Evolutionary conservation across 78 protist species (phyloP).

Genomic region (Protostelium mycophagum): DNA sequence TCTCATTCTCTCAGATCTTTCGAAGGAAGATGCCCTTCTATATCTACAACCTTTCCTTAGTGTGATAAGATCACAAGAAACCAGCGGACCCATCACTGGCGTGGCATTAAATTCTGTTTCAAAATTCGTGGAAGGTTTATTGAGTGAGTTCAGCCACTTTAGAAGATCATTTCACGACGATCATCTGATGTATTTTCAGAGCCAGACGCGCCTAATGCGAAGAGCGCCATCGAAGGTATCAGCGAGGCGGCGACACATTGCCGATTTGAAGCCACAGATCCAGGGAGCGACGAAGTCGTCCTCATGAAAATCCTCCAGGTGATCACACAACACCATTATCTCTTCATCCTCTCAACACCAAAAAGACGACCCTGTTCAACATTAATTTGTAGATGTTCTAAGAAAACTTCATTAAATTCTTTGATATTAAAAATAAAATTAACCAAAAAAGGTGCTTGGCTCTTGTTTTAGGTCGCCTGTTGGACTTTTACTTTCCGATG

Average conservation of each 20-base stretch:
- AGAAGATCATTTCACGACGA: not conserved
- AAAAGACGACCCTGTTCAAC: too few relatives aligned
- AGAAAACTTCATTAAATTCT: too few relatives aligned
- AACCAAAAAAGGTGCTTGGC: conserved; percentile 14
- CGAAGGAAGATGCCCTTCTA: conserved; percentile 28
- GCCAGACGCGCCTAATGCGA: conserved; percentile 23
- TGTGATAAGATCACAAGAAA: conserved; percentile 71
- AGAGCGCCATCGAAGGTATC: conserved; percentile 31
- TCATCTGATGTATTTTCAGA: not conserved
- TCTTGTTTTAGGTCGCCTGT: conserved; percentile 31
- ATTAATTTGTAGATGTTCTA: too few relatives aligned
- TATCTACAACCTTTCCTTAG: conserved; percentile 77
- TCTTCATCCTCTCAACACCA: too few relatives aligned
- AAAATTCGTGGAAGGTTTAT: conserved; percentile 63
- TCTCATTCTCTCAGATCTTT: conserved; percentile 19
- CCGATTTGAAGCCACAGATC: conserved; percentile 88
- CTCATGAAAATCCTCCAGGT: conserved; percentile 75
- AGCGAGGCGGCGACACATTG: conserved; percentile 80
- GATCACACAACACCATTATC: not conserved
- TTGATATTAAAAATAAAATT: too few relatives aligned
- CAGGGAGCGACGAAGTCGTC: conserved; percentile 86
- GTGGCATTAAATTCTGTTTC: conserved; percentile 78
- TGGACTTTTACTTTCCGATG: conserved; percentile 38
- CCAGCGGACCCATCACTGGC: conserved; percentile 88
- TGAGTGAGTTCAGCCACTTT: conserved; percentile 11